Percentiles rank a stretch among this genome's conserved stretches.
Evolutionary conservation across 805 yeast genomes (phyloP).

Genomic region (Candida oleophila): DNA sequence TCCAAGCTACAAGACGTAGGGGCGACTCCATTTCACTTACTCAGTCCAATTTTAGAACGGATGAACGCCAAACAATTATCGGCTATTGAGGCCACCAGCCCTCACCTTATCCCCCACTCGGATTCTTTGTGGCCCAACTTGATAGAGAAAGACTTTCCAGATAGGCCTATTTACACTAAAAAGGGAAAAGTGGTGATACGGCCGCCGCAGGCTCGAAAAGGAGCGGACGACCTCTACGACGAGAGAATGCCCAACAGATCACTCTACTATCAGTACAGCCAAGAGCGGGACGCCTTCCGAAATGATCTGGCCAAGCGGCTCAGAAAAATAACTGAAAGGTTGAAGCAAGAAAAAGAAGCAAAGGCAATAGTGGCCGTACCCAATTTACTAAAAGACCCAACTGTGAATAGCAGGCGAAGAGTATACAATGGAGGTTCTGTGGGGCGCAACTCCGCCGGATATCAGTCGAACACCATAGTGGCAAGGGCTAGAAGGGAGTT

Average conservation of each 20-base stretch:
- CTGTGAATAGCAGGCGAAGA: constrained; percentile 15
- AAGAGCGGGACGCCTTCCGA: constrained; percentile 44
- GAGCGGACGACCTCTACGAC: not conserved
- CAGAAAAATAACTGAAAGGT: constrained; percentile 37
- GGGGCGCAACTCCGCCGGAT: constrained; percentile 12
- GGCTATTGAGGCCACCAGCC: constrained; percentile 40
- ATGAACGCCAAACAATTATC: constrained; percentile 46
- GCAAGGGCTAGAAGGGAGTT: constrained; percentile 36
- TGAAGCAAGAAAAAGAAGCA: constrained; percentile 39
- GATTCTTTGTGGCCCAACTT: constrained; percentile 49
- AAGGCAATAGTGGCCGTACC: constrained; percentile 38
- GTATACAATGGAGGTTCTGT: not conserved
- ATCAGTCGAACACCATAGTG: constrained; percentile 25
- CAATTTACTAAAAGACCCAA: constrained; percentile 27
- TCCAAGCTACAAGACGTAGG: constrained; percentile 23
- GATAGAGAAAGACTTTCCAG: constrained; percentile 47
- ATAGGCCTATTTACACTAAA: constrained; percentile 31
- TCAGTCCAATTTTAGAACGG: constrained; percentile 45
- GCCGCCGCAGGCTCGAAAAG: not conserved
- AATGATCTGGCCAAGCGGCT: constrained; percentile 45
- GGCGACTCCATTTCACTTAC: constrained; percentile 41
- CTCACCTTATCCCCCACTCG: constrained; percentile 39
- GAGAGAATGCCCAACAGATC: constrained; percentile 33
- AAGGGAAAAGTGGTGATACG: not conserved
- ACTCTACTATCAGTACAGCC: constrained; percentile 36